Base-by-base conservation (phyloP, 1,139 yeast genomes). In the Yamadazyma siamensis region DNA sequence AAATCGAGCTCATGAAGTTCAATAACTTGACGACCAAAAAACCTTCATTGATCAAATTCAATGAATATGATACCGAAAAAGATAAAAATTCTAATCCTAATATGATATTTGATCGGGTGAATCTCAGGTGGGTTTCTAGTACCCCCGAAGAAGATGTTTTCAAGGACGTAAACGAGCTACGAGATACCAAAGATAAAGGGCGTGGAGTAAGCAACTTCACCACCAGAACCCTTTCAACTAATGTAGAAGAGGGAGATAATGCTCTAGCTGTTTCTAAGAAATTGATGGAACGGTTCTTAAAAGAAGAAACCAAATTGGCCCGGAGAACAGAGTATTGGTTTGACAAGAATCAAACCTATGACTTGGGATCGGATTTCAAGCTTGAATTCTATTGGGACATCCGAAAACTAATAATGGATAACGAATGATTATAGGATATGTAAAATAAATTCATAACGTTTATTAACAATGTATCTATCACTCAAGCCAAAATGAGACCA, bases 41-140 rank as follows among this genome's bases (percentile, higher is more conserved):
- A 34, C 69, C 70, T 1, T 54, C 63, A 9, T 49, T 65, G 25
- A 64, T 65, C 10, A 63, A 68, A 3, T 44, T 48, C 21, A 48
- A 50, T 15, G 69, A 62, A 24, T 47, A 59, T 21, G 44, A 48
- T 21, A 41, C 46, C 21, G 31, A 28, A 27, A 43, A 40, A 12
- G 36, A 34, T 2, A 47, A 43, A 11, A 46, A 46, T 25, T 41
- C 36, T 6, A 26, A 42, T 22, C 68, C 70, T 3, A 71, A 75
- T 36, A 80, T 80, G 87, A 65, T 69, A 25, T 80, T 77, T 48
- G 85, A 80, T 46, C 70, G 75, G 4, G 70, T 66, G 15, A 71
- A 72, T 33, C 55, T 79, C 51, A 61, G 75, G 39, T 80, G 87
- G 83, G 57, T 74, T 7, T 68, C 62, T 35, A 51, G 52, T 21